Evolutionary conservation across 2,329 filamentous ascomycete species (phyloP).

Genomic region (Penicillium crustosum): DNA sequence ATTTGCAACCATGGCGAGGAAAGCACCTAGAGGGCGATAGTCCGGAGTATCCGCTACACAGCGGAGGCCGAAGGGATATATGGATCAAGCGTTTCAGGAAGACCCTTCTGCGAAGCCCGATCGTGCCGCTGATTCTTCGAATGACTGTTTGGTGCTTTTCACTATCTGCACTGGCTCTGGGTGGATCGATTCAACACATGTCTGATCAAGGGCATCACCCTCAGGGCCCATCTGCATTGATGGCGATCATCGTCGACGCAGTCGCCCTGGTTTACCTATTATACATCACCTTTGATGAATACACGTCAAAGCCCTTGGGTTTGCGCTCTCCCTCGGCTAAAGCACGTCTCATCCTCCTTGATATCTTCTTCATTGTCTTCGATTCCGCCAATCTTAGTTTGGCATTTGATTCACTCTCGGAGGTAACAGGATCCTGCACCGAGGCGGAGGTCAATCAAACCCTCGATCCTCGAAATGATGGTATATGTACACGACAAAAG

Average conservation of each 20-base stretch:
- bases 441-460: constrained; percentile 42
- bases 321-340: constrained; percentile 81
- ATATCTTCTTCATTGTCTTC: constrained; percentile 96
- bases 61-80: constrained; percentile 52
- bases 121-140: constrained; percentile 82
- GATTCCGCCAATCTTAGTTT: constrained; percentile 89
- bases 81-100: constrained; percentile 64
- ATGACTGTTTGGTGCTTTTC: constrained; percentile 81
- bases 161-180: constrained; percentile 74
- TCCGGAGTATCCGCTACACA: constrained; percentile 51
- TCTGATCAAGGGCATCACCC: constrained; percentile 50
- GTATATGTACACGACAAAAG: constrained; percentile 64
- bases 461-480: constrained; percentile 37
- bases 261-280: constrained; percentile 85
- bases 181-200: constrained; percentile 69
- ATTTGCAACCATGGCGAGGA: constrained; percentile 55
- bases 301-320: constrained; percentile 88
- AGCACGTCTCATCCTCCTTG: constrained; percentile 82
- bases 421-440: constrained; percentile 60
- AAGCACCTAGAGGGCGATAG: constrained; percentile 49
- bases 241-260: constrained; percentile 85
- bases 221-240: constrained; percentile 74
- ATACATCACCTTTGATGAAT: constrained; percentile 96
- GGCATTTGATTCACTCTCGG: constrained; percentile 78
- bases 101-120: constrained; percentile 72